These are phyloP conservation scores for Nigrospora sphaerica DNA, from an alignment of 2,329 filamentous ascomycete species.

Conservation along the genomic window DNA sequence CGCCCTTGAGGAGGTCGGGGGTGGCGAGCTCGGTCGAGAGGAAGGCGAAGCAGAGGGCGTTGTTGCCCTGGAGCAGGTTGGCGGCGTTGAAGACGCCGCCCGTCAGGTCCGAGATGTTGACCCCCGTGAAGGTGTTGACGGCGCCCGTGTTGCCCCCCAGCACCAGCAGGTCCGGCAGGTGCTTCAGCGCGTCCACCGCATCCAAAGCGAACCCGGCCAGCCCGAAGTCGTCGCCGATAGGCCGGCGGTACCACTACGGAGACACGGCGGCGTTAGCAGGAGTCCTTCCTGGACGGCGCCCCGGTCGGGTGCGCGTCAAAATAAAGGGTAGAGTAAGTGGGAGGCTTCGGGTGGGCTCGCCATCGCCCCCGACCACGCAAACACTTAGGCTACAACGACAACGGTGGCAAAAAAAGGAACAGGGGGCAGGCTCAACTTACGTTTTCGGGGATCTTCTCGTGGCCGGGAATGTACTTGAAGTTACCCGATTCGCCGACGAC, in stretches of 20 bases:
- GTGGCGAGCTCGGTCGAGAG: constrained; percentile 29
- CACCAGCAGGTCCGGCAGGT: constrained; percentile 33
- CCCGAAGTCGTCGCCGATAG: constrained; percentile 33
- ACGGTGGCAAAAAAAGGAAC: too few species aligned
- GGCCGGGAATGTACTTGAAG: constrained; percentile 36
- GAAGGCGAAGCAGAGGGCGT: constrained; percentile 30
- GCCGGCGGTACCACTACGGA: constrained; percentile 38
- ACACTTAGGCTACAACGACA: too few species aligned
- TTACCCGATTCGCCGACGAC: constrained; percentile 31
- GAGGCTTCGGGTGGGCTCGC: too few species aligned
- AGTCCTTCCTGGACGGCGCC: constrained; percentile 14
- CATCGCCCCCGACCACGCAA: too few species aligned
- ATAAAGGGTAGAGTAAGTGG: too few species aligned
- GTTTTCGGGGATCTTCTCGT: constrained; percentile 44
- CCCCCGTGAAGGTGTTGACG: constrained; percentile 41
- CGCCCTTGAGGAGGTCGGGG: constrained; percentile 31
- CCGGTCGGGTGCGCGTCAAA: too few species aligned
- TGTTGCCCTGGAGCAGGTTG: constrained; percentile 37
- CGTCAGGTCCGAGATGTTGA: constrained; percentile 34
- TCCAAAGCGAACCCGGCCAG: constrained; percentile 33
- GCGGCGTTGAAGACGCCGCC: constrained; percentile 34
- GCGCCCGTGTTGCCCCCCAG: constrained; percentile 46
- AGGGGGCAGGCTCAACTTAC: too few species aligned
- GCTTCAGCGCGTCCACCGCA: constrained; percentile 23
- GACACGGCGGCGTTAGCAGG: constrained; percentile 18